Percentiles rank a stretch among this genome's conserved stretches.
These are phyloP conservation scores for Candida khao-thaluensis DNA, from an alignment of 805 yeast species.

Conservation along the genomic window DNA sequence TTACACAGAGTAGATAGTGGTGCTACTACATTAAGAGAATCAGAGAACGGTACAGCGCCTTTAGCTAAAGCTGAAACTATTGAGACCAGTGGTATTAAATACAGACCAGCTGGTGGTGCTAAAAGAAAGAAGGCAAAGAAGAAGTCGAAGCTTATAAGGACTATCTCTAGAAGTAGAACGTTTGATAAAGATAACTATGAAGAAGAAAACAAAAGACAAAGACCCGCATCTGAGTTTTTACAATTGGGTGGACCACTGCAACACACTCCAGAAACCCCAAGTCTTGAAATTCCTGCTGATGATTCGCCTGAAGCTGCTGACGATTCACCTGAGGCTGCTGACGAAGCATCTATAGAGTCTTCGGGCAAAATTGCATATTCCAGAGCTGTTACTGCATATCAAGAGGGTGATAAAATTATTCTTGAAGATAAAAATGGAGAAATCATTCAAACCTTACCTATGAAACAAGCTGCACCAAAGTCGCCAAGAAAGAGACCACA, in stretches of 20 bases:
- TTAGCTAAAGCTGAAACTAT: conserved; percentile 37
- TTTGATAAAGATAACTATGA: conserved; percentile 17
- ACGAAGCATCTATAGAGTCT: background rate
- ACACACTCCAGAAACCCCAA: conserved; percentile 7
- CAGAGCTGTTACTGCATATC: conserved; percentile 35
- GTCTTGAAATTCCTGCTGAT: background rate
- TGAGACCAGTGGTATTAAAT: conserved; percentile 64
- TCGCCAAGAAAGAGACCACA: background rate
- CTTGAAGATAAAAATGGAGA: conserved; percentile 88
- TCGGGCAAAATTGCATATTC: conserved; percentile 1
- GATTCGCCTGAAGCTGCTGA: background rate
- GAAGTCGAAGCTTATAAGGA: conserved; percentile 34
- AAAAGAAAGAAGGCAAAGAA: conserved; percentile 45
- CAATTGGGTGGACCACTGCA: conserved; percentile 33
- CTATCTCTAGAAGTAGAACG: conserved; percentile 24
- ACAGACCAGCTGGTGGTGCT: conserved; percentile 75
- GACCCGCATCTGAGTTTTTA: conserved; percentile 41
- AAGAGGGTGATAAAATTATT: conserved; percentile 68
- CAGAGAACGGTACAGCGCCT: conserved; percentile 19
- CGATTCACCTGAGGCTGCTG: background rate
- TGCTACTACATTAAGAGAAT: conserved; percentile 17
- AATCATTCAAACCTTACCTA: conserved; percentile 55
- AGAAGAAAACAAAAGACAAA: conserved; percentile 23
- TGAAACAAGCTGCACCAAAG: conserved; percentile 20
- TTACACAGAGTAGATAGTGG: conserved; percentile 77